phyloP scores from a whole-genome alignment of 1,139 yeast genomes.

The Saccharomyces hybrid region DNA sequence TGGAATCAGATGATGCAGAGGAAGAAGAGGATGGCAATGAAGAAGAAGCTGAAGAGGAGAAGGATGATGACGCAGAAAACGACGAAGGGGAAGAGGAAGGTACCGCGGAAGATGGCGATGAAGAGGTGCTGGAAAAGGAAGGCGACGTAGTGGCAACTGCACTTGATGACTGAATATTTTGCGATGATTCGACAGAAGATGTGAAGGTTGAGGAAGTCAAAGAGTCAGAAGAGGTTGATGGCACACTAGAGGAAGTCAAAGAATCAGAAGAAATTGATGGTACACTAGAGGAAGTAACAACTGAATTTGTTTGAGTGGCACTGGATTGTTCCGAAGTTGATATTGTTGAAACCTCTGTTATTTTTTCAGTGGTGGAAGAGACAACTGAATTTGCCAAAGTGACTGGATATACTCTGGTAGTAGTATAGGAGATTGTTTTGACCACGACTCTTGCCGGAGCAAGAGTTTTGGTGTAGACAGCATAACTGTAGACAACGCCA shows the following conservation, averaged over 20 bases:
- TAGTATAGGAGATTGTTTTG: conserved; percentile 8
- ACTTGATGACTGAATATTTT: too few relatives aligned
- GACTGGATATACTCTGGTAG: conserved; percentile 13
- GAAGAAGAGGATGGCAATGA: conserved; percentile 5
- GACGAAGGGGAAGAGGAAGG: conserved; percentile 1
- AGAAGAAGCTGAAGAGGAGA: conserved; percentile 4
- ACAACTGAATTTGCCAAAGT: conserved; percentile 23
- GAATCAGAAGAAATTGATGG: conserved; percentile 2
- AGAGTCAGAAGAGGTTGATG: neutral
- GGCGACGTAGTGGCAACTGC: too few relatives aligned
- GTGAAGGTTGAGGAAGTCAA: neutral
- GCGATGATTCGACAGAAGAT: too few relatives aligned
- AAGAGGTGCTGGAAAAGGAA: neutral
- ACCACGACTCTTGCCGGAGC: conserved; percentile 15
- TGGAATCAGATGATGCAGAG: neutral
- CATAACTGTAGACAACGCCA: conserved; percentile 18
- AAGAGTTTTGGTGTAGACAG: conserved; percentile 17
- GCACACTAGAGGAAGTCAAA: neutral
- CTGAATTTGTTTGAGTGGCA: conserved; percentile 2
- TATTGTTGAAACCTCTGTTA: conserved; percentile 7
- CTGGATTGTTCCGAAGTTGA: neutral
- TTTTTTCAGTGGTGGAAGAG: conserved; percentile 23
- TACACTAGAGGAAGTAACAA: conserved; percentile 10
- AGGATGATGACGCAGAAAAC: neutral
- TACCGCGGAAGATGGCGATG: neutral